Evolutionary conservation across 805 yeast species (phyloP), one percentile per base, ranked within the genome.

Genomic region (Debaryomyces prosopidis): DNA sequence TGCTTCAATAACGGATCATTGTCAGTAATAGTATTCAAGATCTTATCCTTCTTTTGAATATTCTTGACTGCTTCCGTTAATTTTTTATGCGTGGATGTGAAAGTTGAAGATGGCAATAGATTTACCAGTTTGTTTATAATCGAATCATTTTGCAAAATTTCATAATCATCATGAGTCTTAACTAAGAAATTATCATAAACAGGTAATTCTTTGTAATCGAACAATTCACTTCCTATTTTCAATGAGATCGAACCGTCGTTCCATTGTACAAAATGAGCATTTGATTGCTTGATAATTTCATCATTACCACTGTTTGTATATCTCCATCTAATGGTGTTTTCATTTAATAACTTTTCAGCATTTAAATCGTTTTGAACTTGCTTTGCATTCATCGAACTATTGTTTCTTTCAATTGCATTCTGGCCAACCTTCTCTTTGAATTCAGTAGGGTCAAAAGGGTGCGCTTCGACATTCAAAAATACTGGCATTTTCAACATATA

Each of bases 311-410:
- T 84, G 47, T 85, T 80, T 12, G 89, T 85, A 64, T 91, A 92
- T 66, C 96, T 81, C 99, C 99, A 94, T 60, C 99, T 80, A 28
- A 94, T 75, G 0, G 97, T 89, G 63, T 90, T 92, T 58, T 87
- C 90, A 50, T 85, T 89, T 45, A 80, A 75, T 28, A 85, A 68
- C 57, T 81, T 80, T 49, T 84, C 87, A 31, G 84, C 79, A n/a
- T 82, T 63, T 30, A 64, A 51, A 38, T 69, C 75, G 39, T 64
- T 69, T 49, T 78, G 75, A 34, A 75, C 77, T 33, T 76, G 79
- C 39, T 73, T 72, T 11, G 73, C 68, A 34, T 69, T 63, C 35
- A 62, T 54, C 3, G 65, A 48, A 32, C 55, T 54, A 26, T 57
- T 47, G 16, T 52, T 43, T 50, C 74, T 47, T 16, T 53, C 57